Evolutionary conservation across 768 basidiomycete species (phyloP).

Genomic region (Boletellus sp.): DNA sequence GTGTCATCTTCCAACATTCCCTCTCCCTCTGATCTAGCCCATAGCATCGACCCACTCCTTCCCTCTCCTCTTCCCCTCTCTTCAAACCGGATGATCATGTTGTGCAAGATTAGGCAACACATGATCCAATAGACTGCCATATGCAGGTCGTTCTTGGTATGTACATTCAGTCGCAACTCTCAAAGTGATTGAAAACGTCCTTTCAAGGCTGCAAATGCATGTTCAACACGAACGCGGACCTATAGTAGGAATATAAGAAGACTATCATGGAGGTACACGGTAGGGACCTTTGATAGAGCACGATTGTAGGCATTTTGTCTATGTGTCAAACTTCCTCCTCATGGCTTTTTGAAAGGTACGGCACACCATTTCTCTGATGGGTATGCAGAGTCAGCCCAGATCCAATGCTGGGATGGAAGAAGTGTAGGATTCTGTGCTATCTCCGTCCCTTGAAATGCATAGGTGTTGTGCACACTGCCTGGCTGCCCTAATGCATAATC

Average conservation of each 20-base stretch:
- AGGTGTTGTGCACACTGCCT: not conserved
- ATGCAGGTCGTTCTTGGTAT: not conserved
- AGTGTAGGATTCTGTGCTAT: not conserved
- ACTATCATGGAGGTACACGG: too few relatives aligned
- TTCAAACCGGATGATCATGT: not conserved
- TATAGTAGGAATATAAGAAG: not conserved
- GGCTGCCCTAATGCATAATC: not conserved
- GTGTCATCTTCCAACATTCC: not conserved
- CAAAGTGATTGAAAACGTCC: not conserved
- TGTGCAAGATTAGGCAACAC: not conserved
- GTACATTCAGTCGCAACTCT: not conserved
- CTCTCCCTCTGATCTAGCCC: not conserved
- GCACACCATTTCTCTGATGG: not conserved
- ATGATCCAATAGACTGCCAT: not conserved
- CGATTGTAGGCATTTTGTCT: not conserved
- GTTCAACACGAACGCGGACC: not conserved
- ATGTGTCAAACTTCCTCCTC: not conserved
- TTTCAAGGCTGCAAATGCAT: slow-evolving; percentile 3
- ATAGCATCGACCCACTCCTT: not conserved
- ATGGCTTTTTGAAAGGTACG: not conserved
- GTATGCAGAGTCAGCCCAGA: not conserved
- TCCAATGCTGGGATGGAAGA: not conserved
- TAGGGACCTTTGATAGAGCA: slow-evolving; percentile 1
- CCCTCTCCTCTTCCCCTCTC: not conserved
- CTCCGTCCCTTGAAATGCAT: not conserved